Conservation (phyloP, 495 filamentous ascomycete species). For the Bombardia bombarda region DNA sequence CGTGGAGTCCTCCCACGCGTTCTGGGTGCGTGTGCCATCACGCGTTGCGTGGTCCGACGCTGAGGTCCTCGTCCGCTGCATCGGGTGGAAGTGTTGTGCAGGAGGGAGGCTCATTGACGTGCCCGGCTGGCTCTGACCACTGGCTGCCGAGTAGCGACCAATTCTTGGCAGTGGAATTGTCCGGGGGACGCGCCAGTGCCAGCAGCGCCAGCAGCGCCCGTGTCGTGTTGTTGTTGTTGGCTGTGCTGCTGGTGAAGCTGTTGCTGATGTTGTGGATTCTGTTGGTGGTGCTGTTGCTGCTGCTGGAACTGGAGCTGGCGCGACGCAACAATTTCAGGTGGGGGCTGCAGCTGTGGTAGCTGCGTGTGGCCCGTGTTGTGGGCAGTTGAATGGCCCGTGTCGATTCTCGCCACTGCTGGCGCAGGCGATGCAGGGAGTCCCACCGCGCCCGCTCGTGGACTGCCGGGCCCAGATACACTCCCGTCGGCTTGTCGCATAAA, state of each 20-base stretch:
- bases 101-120: conserved; percentile 14
- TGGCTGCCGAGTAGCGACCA: conserved; percentile 7
- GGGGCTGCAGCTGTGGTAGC: conserved; percentile 18
- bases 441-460: conserved; percentile 14
- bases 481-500: conserved; percentile 20
- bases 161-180: conserved; percentile 16
- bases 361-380: conserved; percentile 7
- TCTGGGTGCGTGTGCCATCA: conserved; percentile 13
- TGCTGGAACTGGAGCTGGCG: conserved; percentile 9
- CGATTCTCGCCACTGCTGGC: conserved; percentile 1
- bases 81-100: conserved; percentile 17
- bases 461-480: conserved; percentile 10
- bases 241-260: conserved; percentile 5
- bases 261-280: conserved; percentile 6
- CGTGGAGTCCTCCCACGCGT: conserved; percentile 31
- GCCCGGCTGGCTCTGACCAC: conserved; percentile 4
- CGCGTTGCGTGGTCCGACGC: conserved; percentile 19
- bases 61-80: conserved; percentile 22
- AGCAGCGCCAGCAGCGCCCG: too few species aligned
- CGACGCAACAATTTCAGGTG: conserved; percentile 19
- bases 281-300: conserved; percentile 1
- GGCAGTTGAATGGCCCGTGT: too few species aligned
- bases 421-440: conserved; percentile 17
- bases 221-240: conserved; percentile 1
- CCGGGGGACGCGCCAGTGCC: conserved; percentile 9